Conservation (phyloP, 176 grass and related monocot species). For the Oryza glaberrima region DNA sequence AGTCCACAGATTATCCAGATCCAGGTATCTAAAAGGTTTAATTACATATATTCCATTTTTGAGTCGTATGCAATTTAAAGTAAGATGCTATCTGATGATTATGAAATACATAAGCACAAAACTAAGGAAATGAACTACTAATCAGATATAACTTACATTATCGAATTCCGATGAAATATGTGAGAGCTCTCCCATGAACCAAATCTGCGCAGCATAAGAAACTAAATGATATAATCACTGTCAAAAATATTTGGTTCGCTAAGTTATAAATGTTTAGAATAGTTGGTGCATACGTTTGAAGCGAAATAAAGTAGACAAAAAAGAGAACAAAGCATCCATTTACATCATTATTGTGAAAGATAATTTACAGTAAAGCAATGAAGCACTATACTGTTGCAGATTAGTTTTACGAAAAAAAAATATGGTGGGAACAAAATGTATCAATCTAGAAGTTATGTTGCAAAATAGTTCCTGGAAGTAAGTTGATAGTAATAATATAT, state of each 20-base stretch:
- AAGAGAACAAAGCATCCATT: constrained; percentile 17
- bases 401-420: constrained; percentile 10
- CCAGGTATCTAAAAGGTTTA: background rate
- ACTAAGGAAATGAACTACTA: constrained; percentile 16
- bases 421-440: constrained; percentile 6
- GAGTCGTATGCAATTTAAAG: background rate
- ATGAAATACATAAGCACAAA: constrained; percentile 33
- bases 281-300: constrained; percentile 16
- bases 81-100: constrained; percentile 10
- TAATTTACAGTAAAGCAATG: constrained; percentile 27
- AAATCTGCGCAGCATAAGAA: constrained; percentile 66
- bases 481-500: constrained; percentile 7
- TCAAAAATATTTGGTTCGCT: constrained; percentile 17
- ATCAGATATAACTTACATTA: constrained; percentile 72
- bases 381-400: constrained; percentile 13
- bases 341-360: constrained; percentile 26
- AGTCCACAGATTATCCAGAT: background rate
- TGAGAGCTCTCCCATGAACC: constrained; percentile 99
- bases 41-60: background rate
- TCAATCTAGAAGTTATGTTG: constrained; percentile 21
- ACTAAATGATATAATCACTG: constrained; percentile 40
- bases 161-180: constrained; percentile 94
- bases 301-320: background rate
- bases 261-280: constrained; percentile 32
- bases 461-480: constrained; percentile 10